Evolutionary conservation across 2,329 filamentous ascomycete genomes (phyloP).

Genomic region (Samsoniella hepiali): DNA sequence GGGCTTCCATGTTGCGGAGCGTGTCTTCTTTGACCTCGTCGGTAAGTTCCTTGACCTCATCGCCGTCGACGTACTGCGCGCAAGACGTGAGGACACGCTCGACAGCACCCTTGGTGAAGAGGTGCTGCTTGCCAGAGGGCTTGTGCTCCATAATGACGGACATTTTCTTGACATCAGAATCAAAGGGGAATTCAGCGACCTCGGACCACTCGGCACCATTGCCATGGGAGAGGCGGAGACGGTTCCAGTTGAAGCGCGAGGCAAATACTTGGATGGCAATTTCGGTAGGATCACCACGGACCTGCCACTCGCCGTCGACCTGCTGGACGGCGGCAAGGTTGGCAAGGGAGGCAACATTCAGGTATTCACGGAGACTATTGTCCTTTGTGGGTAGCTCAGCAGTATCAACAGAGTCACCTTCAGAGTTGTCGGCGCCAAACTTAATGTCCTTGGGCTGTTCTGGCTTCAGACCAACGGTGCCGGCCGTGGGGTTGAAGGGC

Average conservation of each 20-base stretch:
- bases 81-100: slow-evolving; percentile 66
- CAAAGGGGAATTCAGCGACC: slow-evolving; percentile 68
- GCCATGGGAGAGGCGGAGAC: slow-evolving; percentile 48
- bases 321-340: slow-evolving; percentile 63
- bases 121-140: slow-evolving; percentile 39
- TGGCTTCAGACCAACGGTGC: slow-evolving; percentile 41
- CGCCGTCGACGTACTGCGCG: slow-evolving; percentile 45
- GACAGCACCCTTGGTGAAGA: slow-evolving; percentile 66
- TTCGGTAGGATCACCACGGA: slow-evolving; percentile 62
- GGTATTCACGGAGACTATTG: slow-evolving; percentile 48
- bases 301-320: slow-evolving; percentile 54
- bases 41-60: slow-evolving; percentile 45
- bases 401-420: slow-evolving; percentile 28
- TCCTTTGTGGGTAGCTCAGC: slow-evolving; percentile 43
- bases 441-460: slow-evolving; percentile 36
- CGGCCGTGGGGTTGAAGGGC: slow-evolving; percentile 55
- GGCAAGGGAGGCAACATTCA: slow-evolving; percentile 62
- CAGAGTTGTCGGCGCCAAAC: slow-evolving; percentile 26
- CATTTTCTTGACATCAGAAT: slow-evolving; percentile 74
- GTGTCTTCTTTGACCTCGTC: slow-evolving; percentile 54
- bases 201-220: slow-evolving; percentile 52
- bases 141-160: slow-evolving; percentile 60
- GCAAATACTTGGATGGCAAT: slow-evolving; percentile 75
- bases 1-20: slow-evolving; percentile 64
- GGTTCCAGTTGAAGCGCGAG: slow-evolving; percentile 63